phyloP scores from a whole-genome alignment of 2,329 filamentous ascomycete species.

The Cadophora luteo-olivacea region DNA sequence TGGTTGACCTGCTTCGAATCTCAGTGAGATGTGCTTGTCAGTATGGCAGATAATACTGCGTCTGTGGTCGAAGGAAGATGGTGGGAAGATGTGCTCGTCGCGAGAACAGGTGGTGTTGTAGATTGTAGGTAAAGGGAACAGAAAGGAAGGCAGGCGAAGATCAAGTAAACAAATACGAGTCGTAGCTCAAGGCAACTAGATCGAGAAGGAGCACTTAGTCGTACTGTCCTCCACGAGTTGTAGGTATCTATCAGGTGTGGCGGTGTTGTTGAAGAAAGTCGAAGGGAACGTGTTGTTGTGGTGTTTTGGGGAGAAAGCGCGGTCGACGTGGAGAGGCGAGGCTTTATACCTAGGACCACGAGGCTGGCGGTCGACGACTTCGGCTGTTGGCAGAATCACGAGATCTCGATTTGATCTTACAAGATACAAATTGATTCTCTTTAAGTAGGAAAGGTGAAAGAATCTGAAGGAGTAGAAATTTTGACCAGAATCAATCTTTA shows the following conservation, averaged over 20 bases:
- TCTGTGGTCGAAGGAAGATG: conserved; percentile 40
- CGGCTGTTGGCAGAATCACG: conserved; percentile 10
- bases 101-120: conserved; percentile 39
- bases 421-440: conserved; percentile 2
- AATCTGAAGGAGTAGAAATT: neutral
- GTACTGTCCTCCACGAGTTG: conserved; percentile 24
- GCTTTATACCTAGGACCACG: conserved; percentile 5
- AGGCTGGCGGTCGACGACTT: conserved; percentile 6
- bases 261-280: conserved; percentile 6
- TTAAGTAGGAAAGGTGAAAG: neutral
- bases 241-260: neutral
- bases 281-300: conserved; percentile 14
- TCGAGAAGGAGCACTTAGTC: conserved; percentile 40
- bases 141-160: conserved; percentile 29
- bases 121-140: conserved; percentile 34
- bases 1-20: conserved; percentile 24
- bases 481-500: conserved; percentile 1
- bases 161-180: conserved; percentile 42
- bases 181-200: conserved; percentile 42
- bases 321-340: conserved; percentile 8
- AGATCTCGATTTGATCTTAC: conserved; percentile 1
- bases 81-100: conserved; percentile 40
- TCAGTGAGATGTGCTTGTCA: conserved; percentile 22
- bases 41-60: conserved; percentile 29
- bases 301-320: conserved; percentile 19